phyloP scores from a whole-genome alignment of 345 rosid genomes.

The Microcos paniculata region DNA sequence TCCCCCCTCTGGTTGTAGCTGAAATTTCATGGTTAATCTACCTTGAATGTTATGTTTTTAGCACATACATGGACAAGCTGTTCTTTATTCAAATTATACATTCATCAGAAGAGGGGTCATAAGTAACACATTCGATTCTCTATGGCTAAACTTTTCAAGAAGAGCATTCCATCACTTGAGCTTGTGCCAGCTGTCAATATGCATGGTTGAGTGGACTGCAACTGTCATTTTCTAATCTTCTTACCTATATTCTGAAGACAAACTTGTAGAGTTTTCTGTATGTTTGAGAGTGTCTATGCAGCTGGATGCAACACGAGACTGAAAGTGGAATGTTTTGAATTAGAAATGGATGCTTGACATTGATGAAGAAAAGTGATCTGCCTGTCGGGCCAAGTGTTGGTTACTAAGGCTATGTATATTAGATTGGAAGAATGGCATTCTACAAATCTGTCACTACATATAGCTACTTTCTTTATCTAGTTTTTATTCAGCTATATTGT shows the following conservation, averaged over 20 bases:
- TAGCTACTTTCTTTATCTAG: neutral
- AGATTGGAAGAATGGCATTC: neutral
- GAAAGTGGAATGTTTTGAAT: constrained; percentile 2
- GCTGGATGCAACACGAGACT: neutral
- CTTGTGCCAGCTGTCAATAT: too few species aligned
- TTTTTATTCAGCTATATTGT: neutral
- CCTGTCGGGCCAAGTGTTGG: neutral
- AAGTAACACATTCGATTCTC: neutral
- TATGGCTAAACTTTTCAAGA: too few species aligned
- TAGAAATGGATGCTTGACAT: neutral
- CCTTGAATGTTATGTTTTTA: neutral
- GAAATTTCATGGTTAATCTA: neutral
- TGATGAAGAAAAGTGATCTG: constrained; percentile 1
- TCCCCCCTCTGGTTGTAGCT: constrained; percentile 8
- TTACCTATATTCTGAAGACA: neutral
- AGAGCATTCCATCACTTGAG: too few species aligned
- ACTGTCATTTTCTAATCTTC: neutral
- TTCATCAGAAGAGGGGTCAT: neutral
- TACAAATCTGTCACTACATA: neutral
- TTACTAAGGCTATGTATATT: neutral
- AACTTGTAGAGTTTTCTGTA: neutral
- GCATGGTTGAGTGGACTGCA: neutral
- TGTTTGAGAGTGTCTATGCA: neutral
- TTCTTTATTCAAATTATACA: neutral
- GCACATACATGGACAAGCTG: neutral